Evolutionary conservation across 1,284 basidiomycete species (phyloP).

Genomic region (Melanopsichium pennsylvanicum): DNA sequence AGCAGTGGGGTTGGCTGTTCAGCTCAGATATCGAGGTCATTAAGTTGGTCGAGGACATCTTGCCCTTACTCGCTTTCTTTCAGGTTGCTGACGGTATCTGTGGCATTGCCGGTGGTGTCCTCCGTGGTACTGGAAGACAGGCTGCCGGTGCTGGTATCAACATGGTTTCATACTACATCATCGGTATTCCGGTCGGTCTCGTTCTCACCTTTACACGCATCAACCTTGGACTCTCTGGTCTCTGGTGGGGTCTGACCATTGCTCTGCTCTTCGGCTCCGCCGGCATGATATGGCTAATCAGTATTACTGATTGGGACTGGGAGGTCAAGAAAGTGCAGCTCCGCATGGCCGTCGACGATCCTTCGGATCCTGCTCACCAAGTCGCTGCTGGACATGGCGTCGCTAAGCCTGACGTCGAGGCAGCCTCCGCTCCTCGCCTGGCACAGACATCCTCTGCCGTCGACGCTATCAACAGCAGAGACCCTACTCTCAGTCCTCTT

Average conservation of each 20-base stretch:
- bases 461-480: constrained; percentile 31
- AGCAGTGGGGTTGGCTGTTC: constrained; percentile 82
- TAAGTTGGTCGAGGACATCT: constrained; percentile 74
- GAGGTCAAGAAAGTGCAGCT: constrained; percentile 55
- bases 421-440: constrained; percentile 9
- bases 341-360: constrained; percentile 47
- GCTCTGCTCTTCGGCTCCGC: constrained; percentile 67
- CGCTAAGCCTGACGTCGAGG: constrained; percentile 31
- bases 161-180: constrained; percentile 69
- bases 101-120: constrained; percentile 77
- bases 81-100: constrained; percentile 75
- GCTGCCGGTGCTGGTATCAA: constrained; percentile 69
- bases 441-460: constrained; percentile 24
- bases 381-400: constrained; percentile 1
- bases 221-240: constrained; percentile 64
- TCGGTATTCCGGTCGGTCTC: constrained; percentile 68
- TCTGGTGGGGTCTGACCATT: constrained; percentile 69
- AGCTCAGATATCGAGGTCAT: constrained; percentile 81
- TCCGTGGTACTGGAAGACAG: constrained; percentile 78
- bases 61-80: constrained; percentile 76
- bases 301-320: constrained; percentile 67
- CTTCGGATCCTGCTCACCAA: constrained; percentile 16
- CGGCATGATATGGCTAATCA: constrained; percentile 65
- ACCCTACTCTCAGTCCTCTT: constrained; percentile 22
- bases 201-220: constrained; percentile 68